phyloP scores from a whole-genome alignment of 179 eudicot genomes.

The Beta corolliflora region DNA sequence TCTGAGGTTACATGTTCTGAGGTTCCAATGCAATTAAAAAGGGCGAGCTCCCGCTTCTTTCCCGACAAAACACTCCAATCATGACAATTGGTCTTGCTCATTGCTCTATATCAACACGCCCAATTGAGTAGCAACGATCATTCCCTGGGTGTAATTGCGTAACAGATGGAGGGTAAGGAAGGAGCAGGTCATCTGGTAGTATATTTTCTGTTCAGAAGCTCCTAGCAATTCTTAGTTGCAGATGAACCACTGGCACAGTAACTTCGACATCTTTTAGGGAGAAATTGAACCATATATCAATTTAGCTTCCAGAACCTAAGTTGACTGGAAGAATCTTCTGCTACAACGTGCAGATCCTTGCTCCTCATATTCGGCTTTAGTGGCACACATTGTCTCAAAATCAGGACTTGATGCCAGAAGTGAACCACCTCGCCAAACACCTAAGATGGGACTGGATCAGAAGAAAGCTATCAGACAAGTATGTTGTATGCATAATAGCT shows the following conservation, averaged over 20 bases:
- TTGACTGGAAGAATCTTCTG: conserved; percentile 79
- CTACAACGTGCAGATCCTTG: conserved; percentile 85
- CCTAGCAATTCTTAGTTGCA: background rate
- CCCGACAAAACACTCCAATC: background rate
- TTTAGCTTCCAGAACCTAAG: conserved; percentile 26
- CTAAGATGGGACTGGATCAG: conserved; percentile 75
- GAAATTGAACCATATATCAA: conserved; percentile 7
- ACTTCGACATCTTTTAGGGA: background rate
- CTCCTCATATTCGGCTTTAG: conserved; percentile 95
- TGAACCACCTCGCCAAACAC: conserved; percentile 99
- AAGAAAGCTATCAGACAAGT: conserved; percentile 14
- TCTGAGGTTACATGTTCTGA: background rate
- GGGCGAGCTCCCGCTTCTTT: background rate
- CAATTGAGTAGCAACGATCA: background rate
- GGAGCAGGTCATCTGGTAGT: background rate
- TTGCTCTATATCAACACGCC: background rate
- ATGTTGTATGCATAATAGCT: background rate
- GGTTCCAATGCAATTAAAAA: background rate
- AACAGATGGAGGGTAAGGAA: background rate
- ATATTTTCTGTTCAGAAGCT: background rate
- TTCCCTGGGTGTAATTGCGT: background rate
- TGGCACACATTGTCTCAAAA: conserved; percentile 89
- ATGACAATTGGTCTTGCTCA: background rate
- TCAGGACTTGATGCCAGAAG: conserved; percentile 97
- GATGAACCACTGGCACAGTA: background rate